Evolutionary conservation across 176 grass and related monocot species (phyloP).

Genomic region (Hordeum vulgare): DNA sequence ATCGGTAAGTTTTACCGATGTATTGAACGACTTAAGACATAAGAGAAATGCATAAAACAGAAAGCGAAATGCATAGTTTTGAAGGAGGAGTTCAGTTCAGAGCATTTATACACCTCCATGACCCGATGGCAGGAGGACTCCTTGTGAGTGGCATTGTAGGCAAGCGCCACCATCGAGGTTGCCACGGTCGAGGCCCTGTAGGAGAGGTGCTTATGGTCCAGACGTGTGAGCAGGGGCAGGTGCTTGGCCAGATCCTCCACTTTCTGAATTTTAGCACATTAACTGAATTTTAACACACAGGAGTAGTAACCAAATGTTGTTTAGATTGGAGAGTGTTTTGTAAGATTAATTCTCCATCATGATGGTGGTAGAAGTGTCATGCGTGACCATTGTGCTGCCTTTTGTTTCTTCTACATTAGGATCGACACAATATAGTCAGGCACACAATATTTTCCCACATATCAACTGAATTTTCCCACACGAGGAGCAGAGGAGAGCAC

Average conservation of each 20-base stretch:
- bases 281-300: too few species aligned
- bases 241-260: conserved; percentile 51
- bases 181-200: conserved; percentile 87
- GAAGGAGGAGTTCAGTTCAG: not conserved
- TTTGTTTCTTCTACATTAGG: too few species aligned
- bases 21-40: not conserved
- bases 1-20: not conserved
- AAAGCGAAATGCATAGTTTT: not conserved
- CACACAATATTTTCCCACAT: too few species aligned
- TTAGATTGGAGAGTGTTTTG: too few species aligned
- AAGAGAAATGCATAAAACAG: too few species aligned
- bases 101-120: conserved; percentile 62
- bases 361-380: too few species aligned
- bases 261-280: too few species aligned
- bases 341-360: too few species aligned
- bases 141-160: conserved; percentile 57
- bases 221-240: conserved; percentile 51
- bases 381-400: too few species aligned
- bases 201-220: conserved; percentile 76
- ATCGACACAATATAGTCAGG: too few species aligned
- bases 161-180: conserved; percentile 65
- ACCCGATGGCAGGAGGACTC: conserved; percentile 54
- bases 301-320: too few species aligned
- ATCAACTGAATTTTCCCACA: too few species aligned
- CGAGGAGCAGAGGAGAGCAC: not conserved